These are phyloP conservation scores for Coniophora puteana DNA, from an alignment of 1,284 basidiomycete species.

Conservation along the genomic window DNA sequence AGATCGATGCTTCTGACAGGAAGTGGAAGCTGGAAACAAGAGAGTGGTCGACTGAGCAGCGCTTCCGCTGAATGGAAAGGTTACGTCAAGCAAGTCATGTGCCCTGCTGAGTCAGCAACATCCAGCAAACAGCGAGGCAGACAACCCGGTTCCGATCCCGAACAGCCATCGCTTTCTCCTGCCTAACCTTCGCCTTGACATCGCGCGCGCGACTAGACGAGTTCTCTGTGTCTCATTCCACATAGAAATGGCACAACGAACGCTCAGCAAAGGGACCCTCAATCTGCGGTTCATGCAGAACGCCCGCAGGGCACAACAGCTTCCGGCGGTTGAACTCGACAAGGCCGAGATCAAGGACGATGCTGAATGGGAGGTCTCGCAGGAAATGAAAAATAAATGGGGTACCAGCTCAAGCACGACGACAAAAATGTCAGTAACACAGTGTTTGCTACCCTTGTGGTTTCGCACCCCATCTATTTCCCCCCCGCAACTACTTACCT, in stretches of 20 bases:
- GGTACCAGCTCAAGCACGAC: constrained; percentile 32
- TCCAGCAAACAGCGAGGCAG: too few relatives aligned
- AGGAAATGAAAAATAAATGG: constrained; percentile 57
- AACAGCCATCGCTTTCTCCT: too few relatives aligned
- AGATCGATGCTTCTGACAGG: too few relatives aligned
- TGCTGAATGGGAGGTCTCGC: constrained; percentile 64
- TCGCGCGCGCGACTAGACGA: not conserved
- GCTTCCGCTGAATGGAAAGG: too few relatives aligned
- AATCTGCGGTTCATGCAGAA: constrained; percentile 77
- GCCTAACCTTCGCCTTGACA: too few relatives aligned
- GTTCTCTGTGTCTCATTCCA: constrained; percentile 1
- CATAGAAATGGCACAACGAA: constrained; percentile 58
- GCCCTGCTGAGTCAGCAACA: too few relatives aligned
- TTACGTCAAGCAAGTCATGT: too few relatives aligned
- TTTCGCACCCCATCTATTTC: too few relatives aligned
- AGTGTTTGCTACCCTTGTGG: not conserved
- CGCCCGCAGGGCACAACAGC: constrained; percentile 52
- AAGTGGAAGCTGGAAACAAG: too few relatives aligned
- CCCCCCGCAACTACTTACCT: constrained; percentile 6
- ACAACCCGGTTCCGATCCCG: too few relatives aligned
- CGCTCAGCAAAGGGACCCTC: constrained; percentile 63
- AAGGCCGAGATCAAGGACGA: constrained; percentile 62
- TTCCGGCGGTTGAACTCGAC: constrained; percentile 46
- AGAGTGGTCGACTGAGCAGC: too few relatives aligned
- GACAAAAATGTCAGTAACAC: constrained; percentile 29